Percentiles rank a stretch among this genome's conserved stretches.
These are phyloP conservation scores for Umbilicus rupestris DNA, from an alignment of 164 flowering plant genomes.

Conservation along the genomic window DNA sequence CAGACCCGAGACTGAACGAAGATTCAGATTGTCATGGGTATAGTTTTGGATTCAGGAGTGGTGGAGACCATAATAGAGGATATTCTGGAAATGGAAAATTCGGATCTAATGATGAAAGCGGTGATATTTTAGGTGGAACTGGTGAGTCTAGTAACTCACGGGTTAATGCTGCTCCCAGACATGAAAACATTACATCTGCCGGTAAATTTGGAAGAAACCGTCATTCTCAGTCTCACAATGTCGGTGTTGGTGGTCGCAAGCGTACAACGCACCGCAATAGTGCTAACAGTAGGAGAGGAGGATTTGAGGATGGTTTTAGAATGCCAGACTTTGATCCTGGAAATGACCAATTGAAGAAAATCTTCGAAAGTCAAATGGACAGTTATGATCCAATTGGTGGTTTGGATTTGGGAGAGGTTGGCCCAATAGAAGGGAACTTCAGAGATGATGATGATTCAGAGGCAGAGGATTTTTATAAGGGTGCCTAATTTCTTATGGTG, in stretches of 20 bases:
- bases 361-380: conserved; percentile 2
- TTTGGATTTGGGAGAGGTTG: background rate
- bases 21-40: background rate
- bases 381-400: background rate
- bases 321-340: conserved; percentile 6
- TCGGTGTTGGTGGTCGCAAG: background rate
- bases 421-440: background rate
- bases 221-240: background rate
- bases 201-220: background rate
- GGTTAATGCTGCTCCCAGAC: background rate
- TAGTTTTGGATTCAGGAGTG: no score
- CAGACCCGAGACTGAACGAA: background rate
- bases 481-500: background rate
- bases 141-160: background rate
- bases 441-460: conserved; percentile 1
- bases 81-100: background rate
- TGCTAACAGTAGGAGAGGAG: background rate
- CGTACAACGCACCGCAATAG: background rate
- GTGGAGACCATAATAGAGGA: background rate
- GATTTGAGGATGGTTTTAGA: background rate
- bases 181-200: background rate
- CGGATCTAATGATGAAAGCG: background rate
- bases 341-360: background rate
- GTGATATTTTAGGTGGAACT: background rate
- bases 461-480: background rate